A percentile compares a stretch with the other conserved stretches of the same genome.
Conservation (phyloP, 805 yeast genomes). For the Zygotorulaspora florentina region DNA sequence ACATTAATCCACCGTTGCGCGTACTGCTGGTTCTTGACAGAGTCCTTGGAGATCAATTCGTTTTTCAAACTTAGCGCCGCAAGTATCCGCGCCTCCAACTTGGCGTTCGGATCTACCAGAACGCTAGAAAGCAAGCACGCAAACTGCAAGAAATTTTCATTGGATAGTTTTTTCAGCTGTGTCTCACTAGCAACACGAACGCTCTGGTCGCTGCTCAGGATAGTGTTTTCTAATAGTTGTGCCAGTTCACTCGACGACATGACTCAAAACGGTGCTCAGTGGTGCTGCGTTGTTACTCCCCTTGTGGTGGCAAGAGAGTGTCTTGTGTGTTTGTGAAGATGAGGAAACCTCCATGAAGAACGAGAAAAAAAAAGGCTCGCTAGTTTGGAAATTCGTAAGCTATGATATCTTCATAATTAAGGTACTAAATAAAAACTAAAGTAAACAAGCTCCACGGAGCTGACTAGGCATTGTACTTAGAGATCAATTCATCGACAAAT, state of each 20-base stretch:
- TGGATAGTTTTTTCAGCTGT: conserved; percentile 65
- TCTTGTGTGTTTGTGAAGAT: neutral
- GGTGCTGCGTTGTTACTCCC: neutral
- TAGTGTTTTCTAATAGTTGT: conserved; percentile 71
- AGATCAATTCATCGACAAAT: conserved; percentile 59
- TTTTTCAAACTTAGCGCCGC: conserved; percentile 88
- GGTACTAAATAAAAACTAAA: neutral
- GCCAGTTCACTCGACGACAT: conserved; percentile 50
- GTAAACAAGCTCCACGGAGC: neutral
- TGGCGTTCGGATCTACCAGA: conserved; percentile 58
- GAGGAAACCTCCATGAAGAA: too few species aligned
- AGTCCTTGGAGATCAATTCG: conserved; percentile 79
- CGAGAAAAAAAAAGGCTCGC: too few species aligned
- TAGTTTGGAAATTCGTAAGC: too few species aligned
- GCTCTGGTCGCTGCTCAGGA: conserved; percentile 60
- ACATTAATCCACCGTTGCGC: conserved; percentile 67
- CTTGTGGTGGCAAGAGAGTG: neutral
- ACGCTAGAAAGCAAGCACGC: conserved; percentile 66
- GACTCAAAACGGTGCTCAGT: neutral
- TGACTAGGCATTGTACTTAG: conserved; percentile 37
- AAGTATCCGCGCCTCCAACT: conserved; percentile 81
- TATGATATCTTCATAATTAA: too few species aligned
- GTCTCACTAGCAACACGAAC: conserved; percentile 75
- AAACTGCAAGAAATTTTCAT: conserved; percentile 72
- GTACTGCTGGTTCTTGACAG: conserved; percentile 51